phyloP scores from a whole-genome alignment of 768 basidiomycete species.

The Tylopilus cervinicoccineus region DNA sequence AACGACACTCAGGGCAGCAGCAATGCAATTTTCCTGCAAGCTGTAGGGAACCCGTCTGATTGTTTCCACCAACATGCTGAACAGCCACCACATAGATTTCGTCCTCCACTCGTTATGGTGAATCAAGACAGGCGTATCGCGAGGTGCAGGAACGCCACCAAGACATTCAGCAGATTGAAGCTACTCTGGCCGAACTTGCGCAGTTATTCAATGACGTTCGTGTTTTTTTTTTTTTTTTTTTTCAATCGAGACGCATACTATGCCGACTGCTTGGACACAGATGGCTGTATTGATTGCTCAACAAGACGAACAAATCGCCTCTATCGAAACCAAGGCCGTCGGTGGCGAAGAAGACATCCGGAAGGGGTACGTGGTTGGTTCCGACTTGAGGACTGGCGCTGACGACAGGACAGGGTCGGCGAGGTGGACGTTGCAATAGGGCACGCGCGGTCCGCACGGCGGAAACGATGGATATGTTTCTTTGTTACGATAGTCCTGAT shows the following conservation, averaged over 20 bases:
- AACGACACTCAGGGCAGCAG: slow-evolving; percentile 54
- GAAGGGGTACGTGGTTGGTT: slow-evolving; percentile 51
- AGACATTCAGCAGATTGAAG: slow-evolving; percentile 81
- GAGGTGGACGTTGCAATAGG: slow-evolving; percentile 66
- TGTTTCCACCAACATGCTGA: background rate
- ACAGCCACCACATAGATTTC: slow-evolving; percentile 46
- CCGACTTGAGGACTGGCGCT: background rate
- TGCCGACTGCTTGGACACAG: slow-evolving; percentile 32
- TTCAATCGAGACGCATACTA: background rate
- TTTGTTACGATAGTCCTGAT: slow-evolving; percentile 55
- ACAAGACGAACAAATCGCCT: slow-evolving; percentile 71
- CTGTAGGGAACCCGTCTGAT: slow-evolving; percentile 36
- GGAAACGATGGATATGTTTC: slow-evolving; percentile 87
- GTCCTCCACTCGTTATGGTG: slow-evolving; percentile 76
- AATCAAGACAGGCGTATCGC: slow-evolving; percentile 74
- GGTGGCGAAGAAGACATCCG: slow-evolving; percentile 66
- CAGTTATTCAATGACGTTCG: slow-evolving; percentile 82
- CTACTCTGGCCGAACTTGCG: slow-evolving; percentile 83
- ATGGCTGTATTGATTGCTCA: slow-evolving; percentile 77
- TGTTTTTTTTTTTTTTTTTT: background rate
- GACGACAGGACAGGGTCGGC: slow-evolving; percentile 40
- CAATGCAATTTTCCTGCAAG: slow-evolving; percentile 76
- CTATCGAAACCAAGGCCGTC: slow-evolving; percentile 58
- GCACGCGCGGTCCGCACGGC: slow-evolving; percentile 65
- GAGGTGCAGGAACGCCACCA: slow-evolving; percentile 89